Base-by-base conservation (phyloP, 2,329 filamentous ascomycete genomes). In the Raffaelea albimanens region DNA sequence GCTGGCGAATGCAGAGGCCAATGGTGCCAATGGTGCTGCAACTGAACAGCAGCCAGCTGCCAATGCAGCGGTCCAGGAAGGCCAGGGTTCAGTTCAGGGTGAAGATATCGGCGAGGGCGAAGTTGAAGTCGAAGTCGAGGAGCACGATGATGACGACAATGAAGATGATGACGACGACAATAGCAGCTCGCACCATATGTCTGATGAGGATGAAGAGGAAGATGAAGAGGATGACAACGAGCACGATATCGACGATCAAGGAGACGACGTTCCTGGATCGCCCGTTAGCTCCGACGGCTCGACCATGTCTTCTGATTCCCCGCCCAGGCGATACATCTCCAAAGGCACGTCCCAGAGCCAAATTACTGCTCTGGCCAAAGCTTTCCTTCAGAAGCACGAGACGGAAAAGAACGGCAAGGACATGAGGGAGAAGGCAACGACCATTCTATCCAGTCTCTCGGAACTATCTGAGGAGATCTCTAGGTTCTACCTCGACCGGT, bases 321-420 rank as follows among this genome's bases (percentile, higher is more conserved):
- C 76, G 14, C 67, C 72, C 8, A 68, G 71, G 23, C 68, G 70
- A 14, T 65, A 70, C 38, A 57, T 69, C 14, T 68, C 71, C 57
- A 65, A 47, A 72, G 67, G 54, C 78, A 80, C 33, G 76, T 87
- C 52, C 60, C 78, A 86, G 53, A 76, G 87, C 46, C 73, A 85
- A 50, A 93, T 95, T 55, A 80, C 82, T 16, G 69, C 80, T 29
- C 78, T 85, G 50, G 90, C 93, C 0, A 87, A 86, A 63, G 85
- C 78, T 47, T 96, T 98, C 61, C 68, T 97, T 33, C 83, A 90
- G 49, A 73, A 77, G 0, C 89, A 97, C 55, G 89, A 96, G 62
- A 82, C 78, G 3, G 82, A 88, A 53, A 80, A 83, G 51, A 75
- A 76, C 53, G 82, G 82, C 18, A 83, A 81, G 58, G 71, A 72